Conservation (phyloP, 2,329 filamentous ascomycete genomes). For the Escovopsis sp. region DNA sequence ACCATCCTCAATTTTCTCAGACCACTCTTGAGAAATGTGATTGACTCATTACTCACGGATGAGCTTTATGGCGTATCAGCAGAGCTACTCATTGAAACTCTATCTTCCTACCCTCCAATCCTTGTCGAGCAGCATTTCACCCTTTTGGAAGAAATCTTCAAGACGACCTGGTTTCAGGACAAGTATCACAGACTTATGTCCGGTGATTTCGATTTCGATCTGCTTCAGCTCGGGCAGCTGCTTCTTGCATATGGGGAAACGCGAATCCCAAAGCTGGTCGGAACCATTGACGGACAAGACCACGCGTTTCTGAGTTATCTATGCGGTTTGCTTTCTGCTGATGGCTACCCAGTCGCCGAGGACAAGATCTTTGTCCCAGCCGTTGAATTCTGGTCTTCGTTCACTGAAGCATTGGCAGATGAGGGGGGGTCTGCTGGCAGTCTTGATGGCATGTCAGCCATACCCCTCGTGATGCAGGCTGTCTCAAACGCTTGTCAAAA, state of each 20-base stretch:
- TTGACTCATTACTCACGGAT: slow-evolving; percentile 45
- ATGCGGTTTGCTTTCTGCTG: slow-evolving; percentile 49
- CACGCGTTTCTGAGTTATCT: slow-evolving; percentile 41
- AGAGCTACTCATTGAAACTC: slow-evolving; percentile 49
- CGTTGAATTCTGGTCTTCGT: slow-evolving; percentile 70
- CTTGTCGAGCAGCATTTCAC: slow-evolving; percentile 44
- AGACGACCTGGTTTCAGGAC: slow-evolving; percentile 41
- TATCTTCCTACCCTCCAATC: slow-evolving; percentile 51
- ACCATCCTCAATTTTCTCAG: slow-evolving; percentile 45
- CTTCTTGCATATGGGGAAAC: slow-evolving; percentile 56
- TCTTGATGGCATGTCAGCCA: slow-evolving; percentile 30
- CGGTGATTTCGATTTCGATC: slow-evolving; percentile 49
- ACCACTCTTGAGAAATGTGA: slow-evolving; percentile 42
- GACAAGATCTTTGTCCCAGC: slow-evolving; percentile 61
- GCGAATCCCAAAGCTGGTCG: slow-evolving; percentile 44
- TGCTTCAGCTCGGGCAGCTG: slow-evolving; percentile 50
- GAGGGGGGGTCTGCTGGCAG: slow-evolving; percentile 36
- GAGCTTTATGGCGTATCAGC: slow-evolving; percentile 44
- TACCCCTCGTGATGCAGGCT: slow-evolving; percentile 45
- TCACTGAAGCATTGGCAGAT: slow-evolving; percentile 54
- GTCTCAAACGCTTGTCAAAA: slow-evolving; percentile 55
- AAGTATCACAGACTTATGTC: slow-evolving; percentile 40
- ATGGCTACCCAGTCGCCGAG: slow-evolving; percentile 54
- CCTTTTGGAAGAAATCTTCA: slow-evolving; percentile 43
- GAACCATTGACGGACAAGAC: slow-evolving; percentile 33